Evolutionary conservation across 352 stramenopile genomes (phyloP).

Genomic region (Phytophthora kernoviae): DNA sequence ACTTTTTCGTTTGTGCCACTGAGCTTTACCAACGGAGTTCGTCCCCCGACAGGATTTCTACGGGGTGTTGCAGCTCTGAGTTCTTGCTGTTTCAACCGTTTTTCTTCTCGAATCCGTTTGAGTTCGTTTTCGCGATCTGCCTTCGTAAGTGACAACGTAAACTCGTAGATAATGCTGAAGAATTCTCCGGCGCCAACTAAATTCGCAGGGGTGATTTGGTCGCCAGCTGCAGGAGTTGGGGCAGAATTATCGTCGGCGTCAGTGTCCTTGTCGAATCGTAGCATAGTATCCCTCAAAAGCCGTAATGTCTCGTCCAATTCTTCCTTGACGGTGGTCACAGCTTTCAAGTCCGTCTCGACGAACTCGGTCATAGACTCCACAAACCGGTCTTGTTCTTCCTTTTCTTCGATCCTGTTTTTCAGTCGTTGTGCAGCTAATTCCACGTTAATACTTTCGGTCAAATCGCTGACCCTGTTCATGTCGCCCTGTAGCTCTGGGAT

Average conservation of each 20-base stretch:
- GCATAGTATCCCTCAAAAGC: constrained; percentile 63
- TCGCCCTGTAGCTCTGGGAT: constrained; percentile 77
- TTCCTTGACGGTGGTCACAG: constrained; percentile 39
- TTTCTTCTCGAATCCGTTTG: constrained; percentile 71
- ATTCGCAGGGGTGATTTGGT: constrained; percentile 27
- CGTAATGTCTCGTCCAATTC: constrained; percentile 56
- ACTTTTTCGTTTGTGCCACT: constrained; percentile 8
- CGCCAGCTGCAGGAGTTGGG: constrained; percentile 8
- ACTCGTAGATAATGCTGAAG: constrained; percentile 78
- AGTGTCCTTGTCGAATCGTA: constrained; percentile 58
- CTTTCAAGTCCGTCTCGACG: constrained; percentile 42
- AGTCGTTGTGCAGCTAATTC: constrained; percentile 70
- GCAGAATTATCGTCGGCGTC: constrained; percentile 25
- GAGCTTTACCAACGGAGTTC: constrained; percentile 11
- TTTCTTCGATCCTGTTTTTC: constrained; percentile 79
- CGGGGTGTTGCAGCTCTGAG: constrained; percentile 47
- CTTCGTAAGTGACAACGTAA: constrained; percentile 78
- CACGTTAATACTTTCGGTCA: constrained; percentile 63
- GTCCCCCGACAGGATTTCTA: constrained; percentile 33
- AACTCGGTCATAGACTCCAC: constrained; percentile 73
- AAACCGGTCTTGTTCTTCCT: constrained; percentile 65
- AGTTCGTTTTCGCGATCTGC: constrained; percentile 79
- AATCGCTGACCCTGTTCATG: constrained; percentile 67
- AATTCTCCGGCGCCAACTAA: constrained; percentile 61
- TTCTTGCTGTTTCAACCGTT: constrained; percentile 58